Conservation (phyloP, 805 yeast species). For the Spathaspora arborariae region DNA sequence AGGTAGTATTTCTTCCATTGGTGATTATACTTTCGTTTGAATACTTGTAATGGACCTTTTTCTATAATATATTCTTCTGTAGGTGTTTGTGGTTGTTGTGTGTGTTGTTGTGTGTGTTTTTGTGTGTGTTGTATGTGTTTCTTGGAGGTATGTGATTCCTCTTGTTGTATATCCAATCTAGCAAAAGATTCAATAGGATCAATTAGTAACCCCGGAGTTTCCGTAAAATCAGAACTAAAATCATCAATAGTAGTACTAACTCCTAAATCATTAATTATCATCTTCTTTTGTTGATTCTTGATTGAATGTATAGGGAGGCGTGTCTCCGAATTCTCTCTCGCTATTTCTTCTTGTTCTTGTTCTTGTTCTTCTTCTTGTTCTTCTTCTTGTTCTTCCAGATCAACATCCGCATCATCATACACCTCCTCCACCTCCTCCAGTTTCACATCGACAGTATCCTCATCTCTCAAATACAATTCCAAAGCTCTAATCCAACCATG, state of each 20-base stretch:
- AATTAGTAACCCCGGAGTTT: not conserved
- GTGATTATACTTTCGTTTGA: constrained; percentile 36
- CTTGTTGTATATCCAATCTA: not conserved
- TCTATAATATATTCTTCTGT: constrained; percentile 26
- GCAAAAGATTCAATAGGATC: not conserved
- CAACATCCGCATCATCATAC: constrained; percentile 3
- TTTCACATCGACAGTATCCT: not conserved
- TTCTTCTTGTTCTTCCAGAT: constrained; percentile 3
- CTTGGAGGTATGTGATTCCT: not conserved
- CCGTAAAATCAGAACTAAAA: constrained; percentile 3
- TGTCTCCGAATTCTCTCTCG: too few relatives aligned
- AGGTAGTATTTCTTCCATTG: constrained; percentile 47
- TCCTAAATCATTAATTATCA: not conserved
- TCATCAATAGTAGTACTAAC: constrained; percentile 1
- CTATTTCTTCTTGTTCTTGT: not conserved
- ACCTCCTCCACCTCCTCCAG: not conserved
- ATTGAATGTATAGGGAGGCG: constrained; percentile 1
- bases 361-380: not conserved
- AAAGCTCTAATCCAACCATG: constrained; percentile 15
- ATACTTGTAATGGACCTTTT: constrained; percentile 38
- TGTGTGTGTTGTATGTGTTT: not conserved
- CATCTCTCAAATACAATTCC: constrained; percentile 5
- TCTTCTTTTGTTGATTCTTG: not conserved
- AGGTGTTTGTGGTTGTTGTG: not conserved
- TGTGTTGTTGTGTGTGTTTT: not conserved